These are phyloP conservation scores for Collybia mongolica DNA, from an alignment of 768 basidiomycete genomes.

Conservation along the genomic window DNA sequence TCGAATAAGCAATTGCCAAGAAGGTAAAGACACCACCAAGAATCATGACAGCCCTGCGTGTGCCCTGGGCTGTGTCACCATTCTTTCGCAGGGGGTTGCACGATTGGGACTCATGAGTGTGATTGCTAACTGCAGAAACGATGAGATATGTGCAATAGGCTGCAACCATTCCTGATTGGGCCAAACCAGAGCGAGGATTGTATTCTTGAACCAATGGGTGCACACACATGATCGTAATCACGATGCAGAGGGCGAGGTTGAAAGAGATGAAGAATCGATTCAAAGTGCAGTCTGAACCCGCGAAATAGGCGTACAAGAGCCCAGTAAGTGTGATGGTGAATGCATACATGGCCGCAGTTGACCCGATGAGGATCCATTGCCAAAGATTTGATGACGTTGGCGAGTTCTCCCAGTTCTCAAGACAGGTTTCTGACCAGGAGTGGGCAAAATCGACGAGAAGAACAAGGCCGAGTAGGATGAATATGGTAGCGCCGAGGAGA, in stretches of 20 bases:
- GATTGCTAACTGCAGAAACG: constrained; percentile 91
- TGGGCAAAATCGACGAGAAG: constrained; percentile 99
- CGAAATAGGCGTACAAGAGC: constrained; percentile 90
- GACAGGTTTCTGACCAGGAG: constrained; percentile 95
- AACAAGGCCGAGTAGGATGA: constrained; percentile 96
- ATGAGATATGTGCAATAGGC: constrained; percentile 96
- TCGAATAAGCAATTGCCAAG: constrained; percentile 97
- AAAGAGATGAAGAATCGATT: constrained; percentile 98
- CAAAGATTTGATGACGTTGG: constrained; percentile 75
- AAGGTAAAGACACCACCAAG: constrained; percentile 96
- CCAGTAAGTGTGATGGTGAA: constrained; percentile 84
- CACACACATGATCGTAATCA: constrained; percentile 81
- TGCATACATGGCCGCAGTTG: constrained; percentile 86
- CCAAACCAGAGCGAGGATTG: constrained; percentile 93
- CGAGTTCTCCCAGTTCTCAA: constrained; percentile 91
- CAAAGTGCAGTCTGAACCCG: constrained; percentile 79
- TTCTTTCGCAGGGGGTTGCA: constrained; percentile 86
- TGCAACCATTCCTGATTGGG: constrained; percentile 96
- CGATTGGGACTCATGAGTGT: constrained; percentile 63
- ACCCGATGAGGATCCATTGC: constrained; percentile 95
- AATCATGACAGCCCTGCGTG: constrained; percentile 83
- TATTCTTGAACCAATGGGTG: constrained; percentile 86
- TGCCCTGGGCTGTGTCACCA: constrained; percentile 47
- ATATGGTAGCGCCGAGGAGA: constrained; percentile 88
- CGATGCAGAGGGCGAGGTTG: constrained; percentile 79